A percentile compares a stretch with the other conserved stretches of the same genome.
These are phyloP conservation scores for Magnolia sinica DNA, from an alignment of 164 flowering plant species.

Conservation along the genomic window DNA sequence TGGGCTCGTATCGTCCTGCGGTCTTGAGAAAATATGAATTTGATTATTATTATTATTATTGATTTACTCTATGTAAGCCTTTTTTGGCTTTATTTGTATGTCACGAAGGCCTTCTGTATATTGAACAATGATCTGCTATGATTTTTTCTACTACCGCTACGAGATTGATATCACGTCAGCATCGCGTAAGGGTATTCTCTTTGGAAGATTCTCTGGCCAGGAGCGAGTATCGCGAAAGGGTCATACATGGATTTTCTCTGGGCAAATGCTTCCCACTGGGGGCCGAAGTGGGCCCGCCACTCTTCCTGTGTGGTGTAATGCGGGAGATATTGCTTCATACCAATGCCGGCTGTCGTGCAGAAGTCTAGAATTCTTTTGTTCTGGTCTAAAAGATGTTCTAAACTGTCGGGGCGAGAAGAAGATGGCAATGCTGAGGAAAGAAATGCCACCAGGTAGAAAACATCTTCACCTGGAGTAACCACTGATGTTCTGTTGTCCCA, in stretches of 20 bases:
- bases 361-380: conserved; percentile 59
- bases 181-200: conserved; percentile 29
- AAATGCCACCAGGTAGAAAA: conserved; percentile 74
- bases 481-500: conserved; percentile 74
- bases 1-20: not conserved
- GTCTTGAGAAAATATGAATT: not conserved
- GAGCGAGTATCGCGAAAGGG: conserved; percentile 82
- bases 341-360: conserved; percentile 40
- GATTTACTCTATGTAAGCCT: not conserved
- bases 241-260: conserved; percentile 69
- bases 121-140: conserved; percentile 8
- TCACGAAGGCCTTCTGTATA: not conserved
- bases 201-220: conserved; percentile 83
- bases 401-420: conserved; percentile 48
- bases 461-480: conserved; percentile 79
- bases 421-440: conserved; percentile 69
- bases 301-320: conserved; percentile 59
- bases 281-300: conserved; percentile 78
- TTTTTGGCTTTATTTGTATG: not conserved
- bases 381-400: conserved; percentile 45
- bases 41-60: not conserved
- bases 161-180: not conserved
- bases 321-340: conserved; percentile 79
- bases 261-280: conserved; percentile 59
- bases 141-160: not conserved